Conservation (phyloP, 202 grass and related monocot species). For the Digitaria exilis region DNA sequence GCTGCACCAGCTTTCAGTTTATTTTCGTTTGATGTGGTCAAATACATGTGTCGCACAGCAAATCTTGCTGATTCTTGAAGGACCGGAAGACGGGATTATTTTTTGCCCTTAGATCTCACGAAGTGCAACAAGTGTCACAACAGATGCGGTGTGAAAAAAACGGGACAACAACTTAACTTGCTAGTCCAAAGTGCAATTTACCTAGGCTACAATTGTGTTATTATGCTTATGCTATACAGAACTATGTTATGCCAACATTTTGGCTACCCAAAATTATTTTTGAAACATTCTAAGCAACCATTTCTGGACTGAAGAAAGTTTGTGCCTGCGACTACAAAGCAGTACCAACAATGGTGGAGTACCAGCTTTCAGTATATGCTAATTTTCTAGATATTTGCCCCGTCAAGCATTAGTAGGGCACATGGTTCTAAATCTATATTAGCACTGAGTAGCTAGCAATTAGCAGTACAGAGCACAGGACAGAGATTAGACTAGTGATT, state of each 20-base stretch:
- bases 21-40: background rate
- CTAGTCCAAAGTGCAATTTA: background rate
- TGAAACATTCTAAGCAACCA: background rate
- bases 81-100: background rate
- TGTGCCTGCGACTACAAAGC: background rate
- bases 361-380: background rate
- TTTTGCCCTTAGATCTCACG: background rate
- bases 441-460: slow-evolving; percentile 2
- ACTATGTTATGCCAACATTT: background rate
- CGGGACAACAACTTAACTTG: background rate
- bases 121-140: too few relatives aligned
- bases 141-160: background rate
- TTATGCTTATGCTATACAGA: background rate
- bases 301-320: background rate
- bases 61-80: background rate
- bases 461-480: background rate
- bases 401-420: slow-evolving; percentile 2
- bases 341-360: background rate
- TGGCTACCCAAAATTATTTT: background rate
- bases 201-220: background rate
- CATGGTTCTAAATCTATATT: slow-evolving; percentile 18
- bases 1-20: slow-evolving; percentile 25
- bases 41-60: background rate
- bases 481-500: slow-evolving; percentile 23
- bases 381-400: background rate